Conservation (phyloP, 495 filamentous ascomycete species). For the Bacidia rubella region DNA sequence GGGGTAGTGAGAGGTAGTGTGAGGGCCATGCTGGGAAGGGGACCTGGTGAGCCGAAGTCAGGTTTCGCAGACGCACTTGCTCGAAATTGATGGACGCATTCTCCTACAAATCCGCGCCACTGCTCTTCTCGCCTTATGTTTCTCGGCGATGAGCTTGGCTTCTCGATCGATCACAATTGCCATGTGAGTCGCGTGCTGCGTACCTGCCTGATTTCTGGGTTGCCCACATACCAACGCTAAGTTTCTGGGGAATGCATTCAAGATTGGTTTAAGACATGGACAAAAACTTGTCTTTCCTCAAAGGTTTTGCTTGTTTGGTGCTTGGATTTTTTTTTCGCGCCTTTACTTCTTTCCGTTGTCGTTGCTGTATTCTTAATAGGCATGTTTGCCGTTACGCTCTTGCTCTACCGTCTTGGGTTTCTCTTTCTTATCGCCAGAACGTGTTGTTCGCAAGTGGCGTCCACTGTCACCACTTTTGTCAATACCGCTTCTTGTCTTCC, state of each 20-base stretch:
- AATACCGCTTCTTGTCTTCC: not conserved
- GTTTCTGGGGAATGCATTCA: not conserved
- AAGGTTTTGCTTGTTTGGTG: not conserved
- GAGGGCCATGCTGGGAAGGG: slow-evolving; percentile 23
- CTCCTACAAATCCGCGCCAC: no score
- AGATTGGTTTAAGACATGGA: no score
- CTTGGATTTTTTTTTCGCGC: not conserved
- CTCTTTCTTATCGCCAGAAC: not conserved
- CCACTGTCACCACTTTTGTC: not conserved
- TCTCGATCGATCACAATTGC: not conserved
- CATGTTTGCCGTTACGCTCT: not conserved
- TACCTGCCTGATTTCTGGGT: not conserved
- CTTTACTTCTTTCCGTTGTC: not conserved
- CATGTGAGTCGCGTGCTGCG: not conserved
- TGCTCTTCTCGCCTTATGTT: not conserved
- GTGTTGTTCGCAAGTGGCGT: not conserved
- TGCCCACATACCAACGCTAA: not conserved
- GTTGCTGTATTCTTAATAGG: not conserved
- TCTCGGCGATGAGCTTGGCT: not conserved
- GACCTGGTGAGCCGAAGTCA: slow-evolving; percentile 17
- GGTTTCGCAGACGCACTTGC: not conserved
- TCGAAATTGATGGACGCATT: no score
- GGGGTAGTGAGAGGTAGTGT: slow-evolving; percentile 13
- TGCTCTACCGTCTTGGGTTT: not conserved
- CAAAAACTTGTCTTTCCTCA: no score